Evolutionary conservation across 441 rosid species (phyloP), one percentile per base, ranked within the genome.

Genomic region (Eutrema salsugineum): DNA sequence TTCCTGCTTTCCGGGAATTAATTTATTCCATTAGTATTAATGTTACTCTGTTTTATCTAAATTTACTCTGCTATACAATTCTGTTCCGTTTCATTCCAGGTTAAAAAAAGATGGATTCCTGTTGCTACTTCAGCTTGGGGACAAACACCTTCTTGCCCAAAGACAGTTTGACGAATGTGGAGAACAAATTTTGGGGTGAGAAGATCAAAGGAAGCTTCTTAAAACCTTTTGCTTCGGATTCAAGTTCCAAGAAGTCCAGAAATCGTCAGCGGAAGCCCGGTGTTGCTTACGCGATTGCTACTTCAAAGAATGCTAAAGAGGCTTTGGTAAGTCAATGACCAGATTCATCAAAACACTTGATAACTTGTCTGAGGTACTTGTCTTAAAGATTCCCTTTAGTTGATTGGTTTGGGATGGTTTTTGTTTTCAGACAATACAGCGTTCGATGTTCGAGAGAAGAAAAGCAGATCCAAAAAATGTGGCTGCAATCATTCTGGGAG

Each of bases 401-500:
- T 57, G 43, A 43, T 70, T 47, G 40, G n/a, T 40, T 63, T 54
- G 38, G 22, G 39, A 32, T 9, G 15, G 32, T 58, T 62, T 69
- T 30, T 57, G 50, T 9, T 60, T 32, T 71, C 73, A 91, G 95
- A 82, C 84, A 32, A 24, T 86, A 7, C 77, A 82, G 55, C 80
- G 82, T 57, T 83, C 84, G 4, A 68, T 75, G 71, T 68, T 85
- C 55, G 86, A 83, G 70, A 84, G 91, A 76, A 75, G 69, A 59
- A 85, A 76, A 71, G 90, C 83, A 30, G 95, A 91, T 75, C 98
- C 97, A 0, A 86, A 87, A 77, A 91, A 91, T 63, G 90, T 95
- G 8, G 99, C 95, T 67, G 82, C 98, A 0, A 81, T 95, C 83
- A 88, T 95, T 81, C 70, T 95, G 57, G 98, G 98, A 75, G 97